phyloP scores from a whole-genome alignment of 768 basidiomycete genomes.

The Pluteus cervinus region DNA sequence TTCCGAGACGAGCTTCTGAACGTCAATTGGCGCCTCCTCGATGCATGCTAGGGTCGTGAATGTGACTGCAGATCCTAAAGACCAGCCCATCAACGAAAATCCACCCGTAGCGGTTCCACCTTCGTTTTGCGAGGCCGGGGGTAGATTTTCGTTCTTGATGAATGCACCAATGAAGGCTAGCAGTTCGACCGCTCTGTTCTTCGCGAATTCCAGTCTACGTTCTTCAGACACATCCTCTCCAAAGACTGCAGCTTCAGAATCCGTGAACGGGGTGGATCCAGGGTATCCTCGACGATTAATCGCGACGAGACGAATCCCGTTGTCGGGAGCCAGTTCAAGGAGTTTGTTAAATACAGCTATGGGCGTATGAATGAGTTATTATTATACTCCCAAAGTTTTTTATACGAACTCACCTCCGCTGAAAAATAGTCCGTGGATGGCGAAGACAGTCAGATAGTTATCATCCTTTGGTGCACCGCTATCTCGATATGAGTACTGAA shows the following conservation, averaged over 20 bases:
- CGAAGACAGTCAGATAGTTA: constrained; percentile 12
- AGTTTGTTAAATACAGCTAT: constrained; percentile 24
- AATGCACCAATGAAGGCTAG: constrained; percentile 26
- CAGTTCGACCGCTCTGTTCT: constrained; percentile 25
- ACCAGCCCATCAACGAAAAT: constrained; percentile 28
- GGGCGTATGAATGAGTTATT: not conserved
- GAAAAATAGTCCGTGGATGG: constrained; percentile 14
- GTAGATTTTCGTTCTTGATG: constrained; percentile 21
- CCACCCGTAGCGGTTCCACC: constrained; percentile 22
- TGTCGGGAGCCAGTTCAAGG: constrained; percentile 14
- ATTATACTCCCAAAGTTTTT: too few species aligned
- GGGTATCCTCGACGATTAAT: constrained; percentile 30
- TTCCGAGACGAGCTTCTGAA: constrained; percentile 9
- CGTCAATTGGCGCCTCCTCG: constrained; percentile 13
- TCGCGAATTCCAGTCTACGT: constrained; percentile 19
- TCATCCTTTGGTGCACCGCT: constrained; percentile 9
- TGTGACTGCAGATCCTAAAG: constrained; percentile 20
- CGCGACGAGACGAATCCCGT: constrained; percentile 27
- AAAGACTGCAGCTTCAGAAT: constrained; percentile 17
- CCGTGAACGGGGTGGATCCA: constrained; percentile 26
- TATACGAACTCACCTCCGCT: constrained; percentile 6
- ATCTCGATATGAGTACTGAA: constrained; percentile 13
- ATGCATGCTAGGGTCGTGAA: constrained; percentile 16
- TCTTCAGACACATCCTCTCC: constrained; percentile 13
- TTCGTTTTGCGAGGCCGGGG: constrained; percentile 11